Evolutionary conservation across 148 eudicot species (phyloP), one percentile per base, ranked within the genome.

Genomic region (Fagopyrum tataricum): DNA sequence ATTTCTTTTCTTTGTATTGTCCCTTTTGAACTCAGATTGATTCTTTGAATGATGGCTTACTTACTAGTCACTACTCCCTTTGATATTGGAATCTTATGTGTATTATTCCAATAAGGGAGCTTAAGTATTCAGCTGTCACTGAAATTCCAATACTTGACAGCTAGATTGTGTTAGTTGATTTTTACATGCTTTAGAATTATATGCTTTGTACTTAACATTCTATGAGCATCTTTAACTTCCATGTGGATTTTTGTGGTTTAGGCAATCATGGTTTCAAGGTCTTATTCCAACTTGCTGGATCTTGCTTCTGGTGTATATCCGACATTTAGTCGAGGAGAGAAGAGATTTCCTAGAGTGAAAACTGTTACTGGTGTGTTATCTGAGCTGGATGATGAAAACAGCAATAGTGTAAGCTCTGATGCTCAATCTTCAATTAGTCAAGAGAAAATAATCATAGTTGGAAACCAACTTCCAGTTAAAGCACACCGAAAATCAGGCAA

Each of bases 381-480:
- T 12, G 78, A 76, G 67, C 73, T 69, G 7, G 78, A 76, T 41
- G 72, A 69, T 41, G 78, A 76, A 13, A 51, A 67, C 41, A 31
- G 42, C 13, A 42, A 69, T 24, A 76, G 78, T 69, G 78, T 69
- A 12, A 31, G 48, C 39, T 76, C 78, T 52, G 73, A 76, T 76
- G 67, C 66, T 18, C 73, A 73, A 40, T 76, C 78, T n/a, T 76
- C 78, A 52, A 44, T 67, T 41, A 41, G 66, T 55, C 78, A 76
- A 69, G 78, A 76, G 40, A 87, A 91, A 2, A 85, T 88, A 78
- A 88, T 92, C 44, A 89, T 92, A 17, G 97, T 92, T 2, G 97
- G 89, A 42, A 92, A 92, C 74, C 97, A 92, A 76, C 94, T 92
- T 73, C 97, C 97, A 2, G 77, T 92, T 31, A 78, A 79, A 37